These are phyloP conservation scores for Penicillium egyptiacum DNA, from an alignment of 495 filamentous ascomycete genomes.

Conservation along the genomic window DNA sequence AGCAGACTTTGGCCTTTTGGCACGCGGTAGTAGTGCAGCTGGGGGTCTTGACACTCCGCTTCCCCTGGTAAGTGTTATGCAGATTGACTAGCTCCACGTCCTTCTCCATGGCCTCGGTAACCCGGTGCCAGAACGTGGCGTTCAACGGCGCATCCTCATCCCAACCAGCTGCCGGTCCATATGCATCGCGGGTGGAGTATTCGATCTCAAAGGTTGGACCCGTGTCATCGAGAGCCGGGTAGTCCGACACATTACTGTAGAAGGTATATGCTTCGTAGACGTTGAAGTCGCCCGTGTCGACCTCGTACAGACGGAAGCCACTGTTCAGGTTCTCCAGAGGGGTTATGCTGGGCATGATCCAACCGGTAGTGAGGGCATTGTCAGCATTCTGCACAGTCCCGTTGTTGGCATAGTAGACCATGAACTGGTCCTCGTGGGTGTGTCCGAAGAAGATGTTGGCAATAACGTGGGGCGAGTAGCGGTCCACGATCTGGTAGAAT, in stretches of 20 bases:
- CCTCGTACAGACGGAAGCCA: constrained; percentile 55
- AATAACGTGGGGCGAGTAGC: constrained; percentile 57
- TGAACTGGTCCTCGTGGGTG: constrained; percentile 55
- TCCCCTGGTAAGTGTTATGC: constrained; percentile 58
- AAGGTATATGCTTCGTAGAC: constrained; percentile 55
- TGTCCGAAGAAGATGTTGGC: constrained; percentile 58
- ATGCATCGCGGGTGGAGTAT: constrained; percentile 57
- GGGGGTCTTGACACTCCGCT: constrained; percentile 49
- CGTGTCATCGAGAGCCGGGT: constrained; percentile 30
- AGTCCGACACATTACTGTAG: constrained; percentile 51
- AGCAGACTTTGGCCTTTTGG: constrained; percentile 57
- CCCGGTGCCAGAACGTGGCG: constrained; percentile 57
- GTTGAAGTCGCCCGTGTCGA: constrained; percentile 55
- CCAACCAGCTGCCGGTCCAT: constrained; percentile 48
- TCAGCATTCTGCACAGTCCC: constrained; percentile 40
- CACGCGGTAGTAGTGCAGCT: constrained; percentile 53
- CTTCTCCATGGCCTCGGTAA: constrained; percentile 60
- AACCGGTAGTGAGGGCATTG: constrained; percentile 46
- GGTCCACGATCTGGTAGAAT: constrained; percentile 57
- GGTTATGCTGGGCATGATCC: constrained; percentile 54
- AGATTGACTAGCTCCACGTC: constrained; percentile 45
- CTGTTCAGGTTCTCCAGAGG: constrained; percentile 56
- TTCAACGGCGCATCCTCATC: constrained; percentile 51
- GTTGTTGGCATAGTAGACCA: constrained; percentile 55
- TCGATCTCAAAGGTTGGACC: constrained; percentile 52